A percentile compares a stretch with the other conserved stretches of the same genome.
Conservation (phyloP, 441 rosid genomes). For the Erodium texanum region DNA sequence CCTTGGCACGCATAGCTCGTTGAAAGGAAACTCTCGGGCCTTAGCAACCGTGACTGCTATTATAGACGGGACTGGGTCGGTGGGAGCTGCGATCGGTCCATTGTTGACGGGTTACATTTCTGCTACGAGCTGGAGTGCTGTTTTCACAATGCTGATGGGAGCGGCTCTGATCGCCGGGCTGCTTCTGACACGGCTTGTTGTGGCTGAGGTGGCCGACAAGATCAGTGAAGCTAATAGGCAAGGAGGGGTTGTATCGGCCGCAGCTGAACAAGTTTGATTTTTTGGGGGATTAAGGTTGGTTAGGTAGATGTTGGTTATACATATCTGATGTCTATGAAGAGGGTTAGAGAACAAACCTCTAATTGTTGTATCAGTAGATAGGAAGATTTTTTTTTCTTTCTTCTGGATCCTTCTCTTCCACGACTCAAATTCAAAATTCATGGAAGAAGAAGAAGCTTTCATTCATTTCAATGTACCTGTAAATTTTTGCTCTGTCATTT, state of each 20-base stretch:
- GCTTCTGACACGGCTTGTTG: constrained; percentile 60
- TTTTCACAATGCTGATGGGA: constrained; percentile 89
- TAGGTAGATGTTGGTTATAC: background rate
- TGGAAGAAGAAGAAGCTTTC: background rate
- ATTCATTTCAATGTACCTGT: background rate
- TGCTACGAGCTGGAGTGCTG: constrained; percentile 67
- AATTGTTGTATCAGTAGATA: background rate
- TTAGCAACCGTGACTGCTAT: constrained; percentile 92
- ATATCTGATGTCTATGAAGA: background rate
- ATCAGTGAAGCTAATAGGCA: constrained; percentile 41
- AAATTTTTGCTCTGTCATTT: background rate
- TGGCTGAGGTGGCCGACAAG: constrained; percentile 71
- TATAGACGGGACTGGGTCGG: constrained; percentile 92
- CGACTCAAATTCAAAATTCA: background rate
- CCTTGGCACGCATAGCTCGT: constrained; percentile 79
- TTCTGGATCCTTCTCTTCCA: background rate
- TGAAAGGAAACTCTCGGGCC: constrained; percentile 80
- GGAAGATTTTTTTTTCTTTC: background rate
- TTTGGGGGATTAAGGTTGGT: background rate
- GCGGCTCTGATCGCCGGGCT: constrained; percentile 82
- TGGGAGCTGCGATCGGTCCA: constrained; percentile 95
- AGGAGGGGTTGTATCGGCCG: constrained; percentile 6
- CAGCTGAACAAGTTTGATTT: constrained; percentile 19
- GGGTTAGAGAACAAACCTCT: constrained; percentile 6
- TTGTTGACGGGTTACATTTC: constrained; percentile 81